phyloP scores from a whole-genome alignment of 805 yeast species.

The Pachysolen tannophilus region DNA sequence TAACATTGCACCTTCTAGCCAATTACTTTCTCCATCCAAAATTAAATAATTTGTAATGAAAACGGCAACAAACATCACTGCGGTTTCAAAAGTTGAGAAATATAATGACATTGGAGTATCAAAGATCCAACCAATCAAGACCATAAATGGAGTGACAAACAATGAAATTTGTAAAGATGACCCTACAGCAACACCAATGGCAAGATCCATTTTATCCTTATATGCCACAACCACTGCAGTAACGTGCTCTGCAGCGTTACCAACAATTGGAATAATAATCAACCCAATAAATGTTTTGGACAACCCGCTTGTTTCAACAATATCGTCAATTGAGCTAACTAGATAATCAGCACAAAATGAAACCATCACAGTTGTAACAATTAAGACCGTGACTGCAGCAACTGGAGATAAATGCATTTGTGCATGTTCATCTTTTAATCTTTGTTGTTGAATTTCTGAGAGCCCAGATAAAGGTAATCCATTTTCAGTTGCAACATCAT shows the following conservation, averaged over 20 bases:
- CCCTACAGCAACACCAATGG: slow-evolving; percentile 95
- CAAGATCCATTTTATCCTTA: slow-evolving; percentile 96
- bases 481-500: slow-evolving; percentile 1
- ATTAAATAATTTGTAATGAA: slow-evolving; percentile 81
- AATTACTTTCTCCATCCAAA: slow-evolving; percentile 90
- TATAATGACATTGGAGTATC: slow-evolving; percentile 89
- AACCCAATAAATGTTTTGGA: slow-evolving; percentile 94
- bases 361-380: slow-evolving; percentile 66
- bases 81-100: slow-evolving; percentile 91
- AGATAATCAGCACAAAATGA: slow-evolving; percentile 89
- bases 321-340: slow-evolving; percentile 87
- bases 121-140: slow-evolving; percentile 85
- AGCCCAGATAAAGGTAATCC: background rate
- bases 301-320: slow-evolving; percentile 76
- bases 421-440: slow-evolving; percentile 19
- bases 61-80: slow-evolving; percentile 82
- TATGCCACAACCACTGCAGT: slow-evolving; percentile 93
- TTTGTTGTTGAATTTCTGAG: slow-evolving; percentile 7
- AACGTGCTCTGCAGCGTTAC: slow-evolving; percentile 98
- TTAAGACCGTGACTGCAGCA: slow-evolving; percentile 48
- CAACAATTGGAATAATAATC: slow-evolving; percentile 91
- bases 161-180: slow-evolving; percentile 92
- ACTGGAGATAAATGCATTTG: slow-evolving; percentile 39
- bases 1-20: slow-evolving; percentile 95
- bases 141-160: slow-evolving; percentile 94